phyloP scores from a whole-genome alignment of 768 basidiomycete species.

The Kwoniella sp. region DNA sequence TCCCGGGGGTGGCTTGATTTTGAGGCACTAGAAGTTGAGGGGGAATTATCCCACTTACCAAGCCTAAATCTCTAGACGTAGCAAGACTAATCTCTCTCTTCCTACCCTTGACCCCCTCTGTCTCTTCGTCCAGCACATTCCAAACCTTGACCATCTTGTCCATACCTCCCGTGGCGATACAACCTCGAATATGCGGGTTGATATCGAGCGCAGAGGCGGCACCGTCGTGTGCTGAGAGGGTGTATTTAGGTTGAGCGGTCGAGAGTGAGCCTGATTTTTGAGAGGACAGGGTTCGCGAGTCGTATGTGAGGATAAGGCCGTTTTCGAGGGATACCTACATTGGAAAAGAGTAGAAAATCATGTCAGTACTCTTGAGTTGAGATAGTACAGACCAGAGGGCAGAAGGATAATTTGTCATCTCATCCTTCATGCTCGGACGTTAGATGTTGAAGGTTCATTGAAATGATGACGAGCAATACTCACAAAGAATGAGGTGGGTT shows the following conservation, averaged over 20 bases:
- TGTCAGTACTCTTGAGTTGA: neutral
- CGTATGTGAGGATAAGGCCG: slow-evolving; percentile 88
- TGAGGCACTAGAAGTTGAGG: too few species aligned
- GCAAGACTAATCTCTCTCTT: slow-evolving; percentile 48
- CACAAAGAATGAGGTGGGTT: slow-evolving; percentile 81
- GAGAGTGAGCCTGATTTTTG: slow-evolving; percentile 60
- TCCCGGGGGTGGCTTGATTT: too few species aligned
- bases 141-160: slow-evolving; percentile 92
- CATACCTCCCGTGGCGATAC: slow-evolving; percentile 87
- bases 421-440: too few species aligned
- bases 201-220: slow-evolving; percentile 85
- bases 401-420: too few species aligned
- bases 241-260: slow-evolving; percentile 69
- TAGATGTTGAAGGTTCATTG: too few species aligned
- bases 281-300: slow-evolving; percentile 74
- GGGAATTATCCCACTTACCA: too few species aligned
- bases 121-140: slow-evolving; percentile 72
- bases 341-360: neutral
- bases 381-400: too few species aligned
- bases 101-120: slow-evolving; percentile 43
- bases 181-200: slow-evolving; percentile 85
- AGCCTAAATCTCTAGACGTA: slow-evolving; percentile 72
- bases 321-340: slow-evolving; percentile 95
- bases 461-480: slow-evolving; percentile 44
- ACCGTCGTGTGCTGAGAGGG: slow-evolving; percentile 89